phyloP scores from a whole-genome alignment of 2,329 filamentous ascomycete genomes.

The Fusarium mangiferae region DNA sequence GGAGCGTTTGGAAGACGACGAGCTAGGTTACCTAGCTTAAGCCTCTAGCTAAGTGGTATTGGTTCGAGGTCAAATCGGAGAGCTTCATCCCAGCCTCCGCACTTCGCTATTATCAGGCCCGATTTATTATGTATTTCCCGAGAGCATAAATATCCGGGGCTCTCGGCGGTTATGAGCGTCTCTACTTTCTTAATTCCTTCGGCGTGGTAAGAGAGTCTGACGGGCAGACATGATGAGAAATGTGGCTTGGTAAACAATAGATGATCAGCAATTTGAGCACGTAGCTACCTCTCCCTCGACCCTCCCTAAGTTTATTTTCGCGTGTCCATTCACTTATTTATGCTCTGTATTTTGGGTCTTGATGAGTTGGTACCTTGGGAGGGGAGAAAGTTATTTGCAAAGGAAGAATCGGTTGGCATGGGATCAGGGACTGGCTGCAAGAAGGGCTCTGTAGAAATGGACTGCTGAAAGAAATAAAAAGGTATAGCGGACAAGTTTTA shows the following conservation, averaged over 20 bases:
- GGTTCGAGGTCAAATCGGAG: neutral
- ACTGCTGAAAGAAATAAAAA: neutral
- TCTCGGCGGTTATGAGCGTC: constrained; percentile 9
- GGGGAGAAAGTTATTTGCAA: neutral
- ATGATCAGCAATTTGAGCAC: constrained; percentile 22
- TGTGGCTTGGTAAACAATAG: constrained; percentile 28
- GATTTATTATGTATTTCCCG: constrained; percentile 12
- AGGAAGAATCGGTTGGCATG: neutral
- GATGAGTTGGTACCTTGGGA: constrained; percentile 2
- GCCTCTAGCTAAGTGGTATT: neutral
- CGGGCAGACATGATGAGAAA: constrained; percentile 15
- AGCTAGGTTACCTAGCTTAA: constrained; percentile 93
- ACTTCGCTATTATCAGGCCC: neutral
- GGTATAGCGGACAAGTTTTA: neutral
- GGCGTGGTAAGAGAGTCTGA: constrained; percentile 12
- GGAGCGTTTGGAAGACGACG: constrained; percentile 92
- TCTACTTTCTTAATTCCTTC: constrained; percentile 25
- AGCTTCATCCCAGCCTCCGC: neutral
- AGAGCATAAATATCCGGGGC: neutral
- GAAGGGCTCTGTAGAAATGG: constrained; percentile 23
- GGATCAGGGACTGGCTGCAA: constrained; percentile 12
- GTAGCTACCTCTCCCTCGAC: neutral
- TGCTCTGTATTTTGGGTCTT: constrained; percentile 10
- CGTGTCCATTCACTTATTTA: constrained; percentile 7
- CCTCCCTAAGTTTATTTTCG: neutral